Base-by-base conservation (phyloP, 192 early-diverging fungal genomes). In the Coemansia sp. region DNA sequence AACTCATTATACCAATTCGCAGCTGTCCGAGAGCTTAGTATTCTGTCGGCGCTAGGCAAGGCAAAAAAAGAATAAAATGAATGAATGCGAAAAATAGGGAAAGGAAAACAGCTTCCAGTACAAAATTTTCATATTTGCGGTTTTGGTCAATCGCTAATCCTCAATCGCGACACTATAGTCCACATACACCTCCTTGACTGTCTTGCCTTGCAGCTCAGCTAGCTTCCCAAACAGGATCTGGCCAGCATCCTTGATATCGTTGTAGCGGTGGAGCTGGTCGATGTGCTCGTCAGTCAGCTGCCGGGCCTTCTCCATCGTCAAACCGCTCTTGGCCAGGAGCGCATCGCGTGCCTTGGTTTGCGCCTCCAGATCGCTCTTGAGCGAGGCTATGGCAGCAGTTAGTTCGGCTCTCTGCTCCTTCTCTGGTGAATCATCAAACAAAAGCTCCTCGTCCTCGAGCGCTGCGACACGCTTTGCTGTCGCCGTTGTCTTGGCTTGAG, bases 181-280 rank as follows among this genome's bases (percentile, higher is more conserved):
- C 8, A 36, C 33, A 53, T 79, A 72, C 0, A 79, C 41, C 0
- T 72, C 76, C 48, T 79, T 79, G 70, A 79, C 66, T 2, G 66
- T 68, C 38, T 72, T 78, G 32, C 69, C 76, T 35, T 64, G 62
- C 0, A 78, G 66, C 41, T 78, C 69, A 6, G 76, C 76, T 26
- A 78, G 63, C 59, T 78, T 78, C 21, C 76, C 76, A 59, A 78
- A 78, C 66, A 78, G 55, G 11, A 67, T 59, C 61, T 78, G 76
- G 0, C 65, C 76, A 3, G 69, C 69, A 35, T 78, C 75, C 42
- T 78, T 78, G 26, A 72, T 72, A 29, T 72, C 69, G 65, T 78
- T 78, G 66, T 78, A 78, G 54, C 65, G 62, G 35, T 78, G 75
- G 54, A 78, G 63, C 35, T 62, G 61, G 21, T 65, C 70, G 26